phyloP scores from a whole-genome alignment of 2,329 filamentous ascomycete genomes.

The Penicillium fuscoglaucum region DNA sequence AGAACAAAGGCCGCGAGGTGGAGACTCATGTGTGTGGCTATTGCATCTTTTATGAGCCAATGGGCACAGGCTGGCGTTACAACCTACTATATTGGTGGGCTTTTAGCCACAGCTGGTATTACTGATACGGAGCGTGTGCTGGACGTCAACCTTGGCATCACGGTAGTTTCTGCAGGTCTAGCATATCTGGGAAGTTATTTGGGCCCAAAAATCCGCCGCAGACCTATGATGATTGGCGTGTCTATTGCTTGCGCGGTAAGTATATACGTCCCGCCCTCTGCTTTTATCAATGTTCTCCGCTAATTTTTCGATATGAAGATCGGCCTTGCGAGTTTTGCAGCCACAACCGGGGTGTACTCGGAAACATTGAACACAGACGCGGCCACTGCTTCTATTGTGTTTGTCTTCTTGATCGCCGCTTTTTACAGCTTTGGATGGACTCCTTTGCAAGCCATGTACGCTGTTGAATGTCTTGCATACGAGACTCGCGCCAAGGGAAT shows the following conservation, averaged over 20 bases:
- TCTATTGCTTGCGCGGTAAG: conserved; percentile 4
- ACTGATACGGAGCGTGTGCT: conserved; percentile 50
- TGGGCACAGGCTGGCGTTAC: conserved; percentile 33
- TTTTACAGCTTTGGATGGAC: conserved; percentile 51
- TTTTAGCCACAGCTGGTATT: conserved; percentile 55
- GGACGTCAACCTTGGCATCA: conserved; percentile 57
- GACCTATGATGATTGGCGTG: conserved; percentile 48
- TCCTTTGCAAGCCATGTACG: conserved; percentile 51
- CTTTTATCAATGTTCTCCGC: neutral
- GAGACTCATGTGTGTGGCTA: conserved; percentile 52
- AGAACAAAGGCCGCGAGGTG: conserved; percentile 42
- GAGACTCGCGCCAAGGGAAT: conserved; percentile 59
- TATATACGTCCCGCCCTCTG: neutral
- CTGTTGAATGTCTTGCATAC: conserved; percentile 56
- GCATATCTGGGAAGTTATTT: conserved; percentile 53
- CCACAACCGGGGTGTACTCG: conserved; percentile 5
- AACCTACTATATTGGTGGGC: conserved; percentile 58
- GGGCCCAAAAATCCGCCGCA: conserved; percentile 58
- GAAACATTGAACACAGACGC: conserved; percentile 41
- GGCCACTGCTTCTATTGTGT: conserved; percentile 42
- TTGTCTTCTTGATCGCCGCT: conserved; percentile 56
- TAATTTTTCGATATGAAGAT: conserved; percentile 1
- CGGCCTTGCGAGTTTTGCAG: conserved; percentile 3
- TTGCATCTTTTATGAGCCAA: conserved; percentile 56
- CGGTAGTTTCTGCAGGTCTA: conserved; percentile 53